Evolutionary conservation across 768 basidiomycete species (phyloP).

Genomic region (Russula earlei): DNA sequence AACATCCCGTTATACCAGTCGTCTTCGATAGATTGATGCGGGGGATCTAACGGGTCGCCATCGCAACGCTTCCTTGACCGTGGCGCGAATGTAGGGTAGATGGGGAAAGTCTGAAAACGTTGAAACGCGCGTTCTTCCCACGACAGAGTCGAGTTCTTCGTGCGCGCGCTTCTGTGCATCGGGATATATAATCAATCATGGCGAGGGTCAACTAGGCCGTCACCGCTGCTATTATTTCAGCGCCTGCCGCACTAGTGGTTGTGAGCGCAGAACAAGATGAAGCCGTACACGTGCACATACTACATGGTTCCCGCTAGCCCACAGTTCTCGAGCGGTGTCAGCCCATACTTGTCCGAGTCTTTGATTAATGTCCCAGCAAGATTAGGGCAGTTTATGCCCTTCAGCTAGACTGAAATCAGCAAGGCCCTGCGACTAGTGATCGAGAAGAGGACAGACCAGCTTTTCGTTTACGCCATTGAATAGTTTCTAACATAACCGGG

Average conservation of each 20-base stretch:
- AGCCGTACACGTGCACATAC: neutral
- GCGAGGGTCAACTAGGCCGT: constrained; percentile 10
- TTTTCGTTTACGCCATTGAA: constrained; percentile 4
- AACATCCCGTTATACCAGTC: constrained; percentile 15
- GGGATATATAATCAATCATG: constrained; percentile 7
- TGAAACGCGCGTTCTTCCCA: neutral
- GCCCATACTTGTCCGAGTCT: neutral
- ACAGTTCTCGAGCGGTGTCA: constrained; percentile 1
- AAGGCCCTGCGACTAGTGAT: neutral
- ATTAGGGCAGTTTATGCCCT: constrained; percentile 9
- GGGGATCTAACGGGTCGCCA: constrained; percentile 12
- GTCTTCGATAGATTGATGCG: constrained; percentile 15
- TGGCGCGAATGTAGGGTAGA: constrained; percentile 5
- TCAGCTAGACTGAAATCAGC: neutral
- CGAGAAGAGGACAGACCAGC: neutral
- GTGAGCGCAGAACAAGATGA: neutral
- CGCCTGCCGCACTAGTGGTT: neutral
- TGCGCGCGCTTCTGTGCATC: constrained; percentile 7
- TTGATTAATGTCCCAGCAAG: neutral
- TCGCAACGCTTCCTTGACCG: constrained; percentile 14
- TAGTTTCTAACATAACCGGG: constrained; percentile 6
- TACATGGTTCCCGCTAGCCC: constrained; percentile 8
- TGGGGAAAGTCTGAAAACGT: constrained; percentile 2
- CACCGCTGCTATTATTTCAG: constrained; percentile 3
- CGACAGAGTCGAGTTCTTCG: constrained; percentile 9